Evolutionary conservation across 2,329 filamentous ascomycete species (phyloP).

Genomic region (Botryosphaeria dothidea): DNA sequence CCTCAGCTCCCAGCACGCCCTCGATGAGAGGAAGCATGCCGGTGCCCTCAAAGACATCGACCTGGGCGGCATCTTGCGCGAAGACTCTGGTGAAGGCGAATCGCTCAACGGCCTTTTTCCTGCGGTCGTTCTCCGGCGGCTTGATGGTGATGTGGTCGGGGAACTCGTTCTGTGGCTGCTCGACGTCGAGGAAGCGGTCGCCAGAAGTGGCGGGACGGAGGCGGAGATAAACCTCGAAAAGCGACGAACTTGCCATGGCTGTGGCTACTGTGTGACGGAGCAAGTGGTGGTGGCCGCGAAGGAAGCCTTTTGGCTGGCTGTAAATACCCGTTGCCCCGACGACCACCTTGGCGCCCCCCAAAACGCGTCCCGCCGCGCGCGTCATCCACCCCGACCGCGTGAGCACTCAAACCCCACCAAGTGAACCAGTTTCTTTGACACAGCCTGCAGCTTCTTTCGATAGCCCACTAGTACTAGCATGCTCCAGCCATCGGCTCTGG

Average conservation of each 20-base stretch:
- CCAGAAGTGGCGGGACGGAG: conserved; percentile 55
- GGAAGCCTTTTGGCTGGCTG: not conserved
- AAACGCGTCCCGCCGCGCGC: not conserved
- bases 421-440: too few relatives aligned
- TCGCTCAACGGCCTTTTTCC: conserved; percentile 85
- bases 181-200: conserved; percentile 79
- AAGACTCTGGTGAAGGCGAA: conserved; percentile 96
- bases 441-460: too few relatives aligned
- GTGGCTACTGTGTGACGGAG: not conserved
- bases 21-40: conserved; percentile 75
- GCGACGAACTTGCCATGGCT: conserved; percentile 51
- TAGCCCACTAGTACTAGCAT: too few relatives aligned
- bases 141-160: conserved; percentile 55
- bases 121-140: conserved; percentile 73
- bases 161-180: conserved; percentile 46
- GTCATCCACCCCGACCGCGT: too few relatives aligned
- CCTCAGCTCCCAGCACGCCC: conserved; percentile 72
- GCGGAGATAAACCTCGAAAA: conserved; percentile 91
- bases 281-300: not conserved
- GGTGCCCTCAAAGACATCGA: conserved; percentile 82
- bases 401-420: too few relatives aligned
- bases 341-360: not conserved
- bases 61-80: conserved; percentile 78
- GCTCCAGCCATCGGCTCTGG: too few relatives aligned
- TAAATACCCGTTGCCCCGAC: conserved; percentile 8